These are phyloP conservation scores for Schizopora paradoxa DNA, from an alignment of 1,284 basidiomycete genomes.

Conservation along the genomic window DNA sequence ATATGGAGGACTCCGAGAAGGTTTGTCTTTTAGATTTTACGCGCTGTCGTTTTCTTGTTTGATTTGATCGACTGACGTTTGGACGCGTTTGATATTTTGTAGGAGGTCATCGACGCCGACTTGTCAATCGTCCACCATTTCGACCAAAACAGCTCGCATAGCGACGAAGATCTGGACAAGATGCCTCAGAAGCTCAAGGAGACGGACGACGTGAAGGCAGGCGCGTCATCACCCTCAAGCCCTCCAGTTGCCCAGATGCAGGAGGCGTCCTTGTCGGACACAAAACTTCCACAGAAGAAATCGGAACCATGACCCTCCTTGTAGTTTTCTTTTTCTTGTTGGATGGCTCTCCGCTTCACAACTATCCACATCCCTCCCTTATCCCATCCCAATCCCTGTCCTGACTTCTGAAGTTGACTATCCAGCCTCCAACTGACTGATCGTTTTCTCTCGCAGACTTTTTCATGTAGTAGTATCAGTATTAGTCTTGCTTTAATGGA, in stretches of 20 bases:
- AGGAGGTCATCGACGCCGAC: constrained; percentile 22
- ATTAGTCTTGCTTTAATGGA: too few species aligned
- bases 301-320: too few species aligned
- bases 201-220: background rate
- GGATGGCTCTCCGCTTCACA: too few species aligned
- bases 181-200: background rate
- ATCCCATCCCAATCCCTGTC: too few species aligned
- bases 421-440: too few species aligned
- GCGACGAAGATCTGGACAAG: constrained; percentile 10
- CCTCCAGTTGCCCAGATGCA: constrained; percentile 12
- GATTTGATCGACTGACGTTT: background rate
- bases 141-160: background rate
- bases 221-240: background rate
- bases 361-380: too few species aligned
- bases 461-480: too few species aligned
- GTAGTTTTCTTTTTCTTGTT: too few species aligned
- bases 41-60: background rate
- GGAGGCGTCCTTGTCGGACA: constrained; percentile 1
- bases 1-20: constrained; percentile 79
- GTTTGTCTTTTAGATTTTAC: constrained; percentile 28
- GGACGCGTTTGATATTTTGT: background rate
- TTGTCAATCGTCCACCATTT: constrained; percentile 15
- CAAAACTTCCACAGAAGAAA: background rate
- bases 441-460: too few species aligned
- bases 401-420: too few species aligned